Evolutionary conservation across 352 stramenopile genomes (phyloP).

Genomic region (Globisporangium polare): DNA sequence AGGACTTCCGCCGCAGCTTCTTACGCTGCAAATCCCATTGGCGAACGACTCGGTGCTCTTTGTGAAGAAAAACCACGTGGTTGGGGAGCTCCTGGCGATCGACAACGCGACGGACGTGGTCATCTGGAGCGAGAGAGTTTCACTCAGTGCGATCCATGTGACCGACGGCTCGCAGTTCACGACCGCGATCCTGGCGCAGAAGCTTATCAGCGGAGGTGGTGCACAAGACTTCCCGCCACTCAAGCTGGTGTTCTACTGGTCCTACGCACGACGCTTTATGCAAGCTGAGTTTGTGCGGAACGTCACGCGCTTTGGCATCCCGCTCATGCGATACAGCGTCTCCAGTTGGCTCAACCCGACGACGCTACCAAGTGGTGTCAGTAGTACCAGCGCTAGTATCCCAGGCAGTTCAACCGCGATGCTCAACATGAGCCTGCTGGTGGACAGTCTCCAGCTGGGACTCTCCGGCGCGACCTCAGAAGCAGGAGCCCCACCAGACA

Average conservation of each 20-base stretch:
- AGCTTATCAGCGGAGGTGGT: slow-evolving; percentile 11
- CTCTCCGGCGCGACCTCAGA: slow-evolving; percentile 10
- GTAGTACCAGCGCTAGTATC: background rate
- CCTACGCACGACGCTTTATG: slow-evolving; percentile 34
- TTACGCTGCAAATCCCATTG: slow-evolving; percentile 27
- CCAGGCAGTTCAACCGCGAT: background rate
- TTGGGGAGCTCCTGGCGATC: slow-evolving; percentile 40
- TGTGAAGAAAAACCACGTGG: slow-evolving; percentile 22
- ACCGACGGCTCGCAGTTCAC: slow-evolving; percentile 64
- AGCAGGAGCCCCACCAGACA: background rate
- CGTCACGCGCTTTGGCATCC: slow-evolving; percentile 45
- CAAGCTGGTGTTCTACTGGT: slow-evolving; percentile 57
- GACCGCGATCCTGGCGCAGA: slow-evolving; percentile 28
- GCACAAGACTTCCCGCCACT: slow-evolving; percentile 28
- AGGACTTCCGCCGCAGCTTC: background rate
- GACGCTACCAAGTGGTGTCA: slow-evolving; percentile 30
- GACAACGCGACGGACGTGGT: slow-evolving; percentile 27
- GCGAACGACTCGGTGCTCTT: slow-evolving; percentile 25
- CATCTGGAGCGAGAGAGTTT: slow-evolving; percentile 25
- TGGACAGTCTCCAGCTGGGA: slow-evolving; percentile 36
- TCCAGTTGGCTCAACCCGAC: slow-evolving; percentile 33
- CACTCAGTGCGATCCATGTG: slow-evolving; percentile 21
- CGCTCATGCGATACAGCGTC: slow-evolving; percentile 43
- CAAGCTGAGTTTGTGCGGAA: slow-evolving; percentile 37
- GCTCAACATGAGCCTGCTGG: slow-evolving; percentile 47